phyloP scores from a whole-genome alignment of 768 basidiomycete genomes.

The Tricholoma furcatifolium region DNA sequence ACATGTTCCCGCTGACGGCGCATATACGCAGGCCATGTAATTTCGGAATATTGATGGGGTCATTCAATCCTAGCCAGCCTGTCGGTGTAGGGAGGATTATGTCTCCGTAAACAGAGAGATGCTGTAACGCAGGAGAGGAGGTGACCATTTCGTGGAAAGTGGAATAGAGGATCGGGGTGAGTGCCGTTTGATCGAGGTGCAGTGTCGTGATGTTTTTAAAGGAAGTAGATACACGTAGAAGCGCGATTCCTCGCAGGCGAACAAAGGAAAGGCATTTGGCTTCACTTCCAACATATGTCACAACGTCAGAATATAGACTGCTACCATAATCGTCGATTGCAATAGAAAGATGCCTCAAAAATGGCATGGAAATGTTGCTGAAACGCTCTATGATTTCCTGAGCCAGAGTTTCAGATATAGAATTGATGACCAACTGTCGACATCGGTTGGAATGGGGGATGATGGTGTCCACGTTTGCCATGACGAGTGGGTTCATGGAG shows the following conservation, averaged over 20 bases:
- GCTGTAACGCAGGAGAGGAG: constrained; percentile 28
- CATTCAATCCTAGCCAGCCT: constrained; percentile 24
- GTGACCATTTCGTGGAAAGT: constrained; percentile 36
- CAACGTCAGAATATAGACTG: constrained; percentile 16
- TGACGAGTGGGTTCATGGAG: constrained; percentile 11
- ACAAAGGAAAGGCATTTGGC: constrained; percentile 34
- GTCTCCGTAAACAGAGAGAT: constrained; percentile 47
- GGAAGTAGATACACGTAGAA: constrained; percentile 38
- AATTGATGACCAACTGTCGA: constrained; percentile 32
- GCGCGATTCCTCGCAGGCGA: constrained; percentile 43
- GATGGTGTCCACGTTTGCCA: constrained; percentile 28
- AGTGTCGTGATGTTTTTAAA: constrained; percentile 35
- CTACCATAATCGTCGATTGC: constrained; percentile 30
- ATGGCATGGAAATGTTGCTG: constrained; percentile 27
- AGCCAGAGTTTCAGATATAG: constrained; percentile 22
- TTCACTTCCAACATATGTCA: constrained; percentile 25
- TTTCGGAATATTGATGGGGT: constrained; percentile 30
- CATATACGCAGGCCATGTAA: constrained; percentile 42
- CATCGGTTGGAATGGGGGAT: constrained; percentile 33
- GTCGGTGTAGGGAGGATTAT: constrained; percentile 24
- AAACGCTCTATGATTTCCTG: constrained; percentile 29
- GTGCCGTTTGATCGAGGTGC: constrained; percentile 42
- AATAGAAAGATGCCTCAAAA: constrained; percentile 38
- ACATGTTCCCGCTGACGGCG: constrained; percentile 34
- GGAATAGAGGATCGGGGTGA: constrained; percentile 32